These are phyloP conservation scores for Pleurotus djamor DNA, from an alignment of 768 basidiomycete species.

Conservation along the genomic window DNA sequence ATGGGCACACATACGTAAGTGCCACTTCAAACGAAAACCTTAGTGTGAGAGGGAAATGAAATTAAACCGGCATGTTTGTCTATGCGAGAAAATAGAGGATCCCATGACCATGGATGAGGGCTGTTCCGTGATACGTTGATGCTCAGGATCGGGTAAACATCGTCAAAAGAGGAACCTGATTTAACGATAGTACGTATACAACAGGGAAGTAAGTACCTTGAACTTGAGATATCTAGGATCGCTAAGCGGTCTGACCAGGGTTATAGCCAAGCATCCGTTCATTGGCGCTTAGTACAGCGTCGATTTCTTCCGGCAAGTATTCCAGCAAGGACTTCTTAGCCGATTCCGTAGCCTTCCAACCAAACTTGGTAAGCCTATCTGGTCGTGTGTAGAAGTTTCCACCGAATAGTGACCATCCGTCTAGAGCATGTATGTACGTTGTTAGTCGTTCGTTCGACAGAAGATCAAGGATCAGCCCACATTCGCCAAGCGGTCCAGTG, in stretches of 20 bases:
- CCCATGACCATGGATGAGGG: no score
- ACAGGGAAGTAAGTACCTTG: no score
- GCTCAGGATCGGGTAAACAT: not conserved
- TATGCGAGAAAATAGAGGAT: no score
- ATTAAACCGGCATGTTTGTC: no score
- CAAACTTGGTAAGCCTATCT: slow-evolving; percentile 30
- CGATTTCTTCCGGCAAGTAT: slow-evolving; percentile 19
- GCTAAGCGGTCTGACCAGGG: not conserved
- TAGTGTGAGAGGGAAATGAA: no score
- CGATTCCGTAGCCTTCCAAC: slow-evolving; percentile 32
- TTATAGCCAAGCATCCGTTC: slow-evolving; percentile 10
- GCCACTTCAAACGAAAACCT: no score
- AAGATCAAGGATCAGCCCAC: slow-evolving; percentile 21
- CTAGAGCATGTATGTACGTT: no score
- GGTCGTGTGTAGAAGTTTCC: slow-evolving; percentile 33
- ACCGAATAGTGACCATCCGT: slow-evolving; percentile 37
- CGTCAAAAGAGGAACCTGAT: not conserved
- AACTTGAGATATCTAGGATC: no score
- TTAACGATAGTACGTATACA: no score
- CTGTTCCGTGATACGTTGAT: no score
- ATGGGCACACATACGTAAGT: no score
- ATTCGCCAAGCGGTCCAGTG: slow-evolving; percentile 31
- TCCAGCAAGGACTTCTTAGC: slow-evolving; percentile 16
- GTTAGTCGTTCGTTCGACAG: no score
- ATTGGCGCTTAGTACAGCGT: slow-evolving; percentile 11